Base-by-base conservation (phyloP, 179 eudicot species). In the Vitellaria paradoxa region DNA sequence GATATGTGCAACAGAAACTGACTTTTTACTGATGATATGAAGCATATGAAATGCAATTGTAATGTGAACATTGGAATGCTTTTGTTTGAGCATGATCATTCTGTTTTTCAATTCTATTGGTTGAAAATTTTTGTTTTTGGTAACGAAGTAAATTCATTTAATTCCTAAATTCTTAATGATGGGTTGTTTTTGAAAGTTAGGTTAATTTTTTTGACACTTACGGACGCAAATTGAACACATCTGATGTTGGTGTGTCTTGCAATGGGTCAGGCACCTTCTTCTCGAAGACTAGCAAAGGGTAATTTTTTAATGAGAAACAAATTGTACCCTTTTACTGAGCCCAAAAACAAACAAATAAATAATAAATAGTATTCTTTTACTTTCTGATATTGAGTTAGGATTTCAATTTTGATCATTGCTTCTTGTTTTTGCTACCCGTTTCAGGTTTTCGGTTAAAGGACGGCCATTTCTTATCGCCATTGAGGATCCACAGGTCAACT, bases 211-310 rank as follows among this genome's bases (percentile, higher is more conserved):
- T 96, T 77, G 96, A 96, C 84, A 81, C 93, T 50, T 96, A 93
- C 77, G 98, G 98, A 62, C 90, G 89, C 79, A 93, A 90, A 81
- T 82, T 96, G 82, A 93, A 96, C 86, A 96, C 93, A 20, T 77
- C 74, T 45, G 96, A 93, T 81, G 97, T 96, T 84, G 99, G 99
- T 53, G 88, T 96, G 50, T 88, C 99, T 68, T 96, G 99, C 89
- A 88, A 85, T 79, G 92, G 88, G 49, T 78, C 76, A 73, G 92
- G 92, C 76, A 92, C 90, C 23, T 93, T 96, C 83, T 96, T 83
- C 82, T 70, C 70, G 61, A 96, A 96, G 90, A 86, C 81, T 81
- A 85, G 80, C 79, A 93, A 85, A 68, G 98, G 98, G 99, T 96
- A 89, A 20, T 3, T 24, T 49, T 62, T 23, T 14, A 4, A 30